Evolutionary conservation across 257 asterid genomes (phyloP), one percentile per base, ranked within the genome.

Genomic region (Leptodermis oblonga): DNA sequence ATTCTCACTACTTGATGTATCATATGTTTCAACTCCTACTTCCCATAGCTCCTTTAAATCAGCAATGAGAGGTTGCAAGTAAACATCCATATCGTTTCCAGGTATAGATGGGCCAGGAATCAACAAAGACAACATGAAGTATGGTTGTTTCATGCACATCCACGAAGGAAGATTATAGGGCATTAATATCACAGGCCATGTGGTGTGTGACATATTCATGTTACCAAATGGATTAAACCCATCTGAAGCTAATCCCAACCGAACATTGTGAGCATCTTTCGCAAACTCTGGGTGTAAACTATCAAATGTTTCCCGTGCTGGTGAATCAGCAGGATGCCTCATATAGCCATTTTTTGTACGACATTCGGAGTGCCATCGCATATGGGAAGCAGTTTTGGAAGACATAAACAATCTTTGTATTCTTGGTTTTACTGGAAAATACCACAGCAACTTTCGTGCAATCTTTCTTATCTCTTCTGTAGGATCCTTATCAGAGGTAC

Each of bases 201-300:
- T 48, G 54, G 7, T 48, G 11, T 48, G n/a, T 3, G 4, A 3
- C 7, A 22, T 52, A 52, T 52, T 52, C 58, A 52, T 52, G 7
- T 20, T 15, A 11, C 26, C 17, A 8, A 52, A 52, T 52, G 58
- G 58, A 52, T 4, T 22, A 52, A 52, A 52, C 18, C 59, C 59
- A 52, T 52, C 59, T 18, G 59, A n/a, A 52, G 59, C 59, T n/a
- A 52, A 23, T 10, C 59, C 59, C n/a, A 52, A 23, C 18, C 59
- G 59, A 52, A 52, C 59, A 22, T 52, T 17, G 23, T 23, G 59
- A 52, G 23, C 10, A 52, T 52, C 59, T 17, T n/a, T n/a, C 7
- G 59, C 59, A 52, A 52, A 52, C 2, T 52, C 28, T 17, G n/a
- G 59, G 59, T 7, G 4, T 46, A 7, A 12, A 12, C 18, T n/a